Evolutionary conservation across 164 flowering plant genomes (phyloP).

Genomic region (Brasenia schreberi): DNA sequence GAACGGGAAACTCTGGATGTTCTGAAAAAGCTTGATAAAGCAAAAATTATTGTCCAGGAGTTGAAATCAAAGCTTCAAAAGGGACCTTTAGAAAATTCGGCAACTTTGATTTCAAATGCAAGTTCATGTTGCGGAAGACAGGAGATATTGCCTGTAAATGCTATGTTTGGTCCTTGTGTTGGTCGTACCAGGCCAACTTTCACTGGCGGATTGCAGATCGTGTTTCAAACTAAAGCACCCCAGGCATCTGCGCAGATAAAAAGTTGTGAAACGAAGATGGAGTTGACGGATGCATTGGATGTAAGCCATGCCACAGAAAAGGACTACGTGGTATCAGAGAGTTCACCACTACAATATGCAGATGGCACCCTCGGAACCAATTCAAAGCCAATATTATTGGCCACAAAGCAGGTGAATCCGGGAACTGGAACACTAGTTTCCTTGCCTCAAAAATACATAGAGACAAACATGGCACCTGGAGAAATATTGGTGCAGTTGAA

Average conservation of each 20-base stretch:
- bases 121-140: conserved; percentile 2
- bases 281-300: too few species aligned
- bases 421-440: conserved; percentile 17
- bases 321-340: too few species aligned
- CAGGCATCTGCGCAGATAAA: too few species aligned
- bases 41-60: conserved; percentile 54
- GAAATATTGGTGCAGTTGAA: conserved; percentile 45
- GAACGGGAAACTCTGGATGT: conserved; percentile 81
- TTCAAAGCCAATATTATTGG: too few species aligned
- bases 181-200: too few species aligned
- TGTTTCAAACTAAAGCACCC: too few species aligned
- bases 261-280: not conserved
- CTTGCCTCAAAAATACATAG: conserved; percentile 9
- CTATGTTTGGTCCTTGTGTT: not conserved
- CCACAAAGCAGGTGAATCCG: not conserved
- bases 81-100: conserved; percentile 31
- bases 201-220: too few species aligned
- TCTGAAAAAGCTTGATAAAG: conserved; percentile 59
- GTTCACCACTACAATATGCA: conserved; percentile 11
- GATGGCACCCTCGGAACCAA: too few species aligned
- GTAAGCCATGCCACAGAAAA: too few species aligned
- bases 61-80: conserved; percentile 52
- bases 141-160: not conserved
- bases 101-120: conserved; percentile 5
- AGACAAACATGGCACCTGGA: conserved; percentile 14